Evolutionary conservation across 2,329 filamentous ascomycete genomes (phyloP), one percentile per base, ranked within the genome.

Genomic region (Claviceps quebecensis): DNA sequence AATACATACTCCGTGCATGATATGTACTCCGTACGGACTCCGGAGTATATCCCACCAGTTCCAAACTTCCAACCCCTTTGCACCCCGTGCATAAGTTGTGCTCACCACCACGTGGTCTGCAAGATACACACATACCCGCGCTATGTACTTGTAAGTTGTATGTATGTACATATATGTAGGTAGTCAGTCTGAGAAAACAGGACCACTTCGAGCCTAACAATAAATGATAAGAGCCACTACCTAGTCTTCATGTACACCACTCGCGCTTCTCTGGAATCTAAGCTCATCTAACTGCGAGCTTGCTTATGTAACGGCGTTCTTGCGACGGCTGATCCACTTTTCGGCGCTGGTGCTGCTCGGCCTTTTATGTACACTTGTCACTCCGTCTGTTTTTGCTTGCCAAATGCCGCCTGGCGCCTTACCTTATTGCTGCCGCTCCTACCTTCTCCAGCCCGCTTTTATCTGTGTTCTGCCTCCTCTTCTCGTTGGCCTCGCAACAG

Each of bases 401-500:
- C 38, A 39, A 5, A 23, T 43, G 40, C 40, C 11, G 40, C 40
- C 29, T 34, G 29, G 29, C 29, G 29, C 29, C 29, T 34, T 34
- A 11, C 29, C 29, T 29, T 29, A 34, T 11, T 34, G 29, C 29
- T 11, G 29, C 29, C 29, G 29, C 29, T 34, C 29, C 45, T 36
- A 44, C 44, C 43, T 45, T 16, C 22, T 36, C 43, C 47, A 50
- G 52, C 52, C 52, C 53, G 53, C 55, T 51, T 51, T 41, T 53
- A n/a, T 45, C 9, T 63, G 61, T 53, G 55, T 58, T 57, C 63
- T 59, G 59, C 59, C 56, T 58, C 62, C 61, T 62, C 61, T 59
- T 59, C 61, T 63, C 65, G 67, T 69, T 69, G 67, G 66, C 67
- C 67, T 68, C 67, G 67, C 67, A 70, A 69, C 66, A 67, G 61